phyloP scores from a whole-genome alignment of 768 basidiomycete genomes.

The Arthromyces matolae region DNA sequence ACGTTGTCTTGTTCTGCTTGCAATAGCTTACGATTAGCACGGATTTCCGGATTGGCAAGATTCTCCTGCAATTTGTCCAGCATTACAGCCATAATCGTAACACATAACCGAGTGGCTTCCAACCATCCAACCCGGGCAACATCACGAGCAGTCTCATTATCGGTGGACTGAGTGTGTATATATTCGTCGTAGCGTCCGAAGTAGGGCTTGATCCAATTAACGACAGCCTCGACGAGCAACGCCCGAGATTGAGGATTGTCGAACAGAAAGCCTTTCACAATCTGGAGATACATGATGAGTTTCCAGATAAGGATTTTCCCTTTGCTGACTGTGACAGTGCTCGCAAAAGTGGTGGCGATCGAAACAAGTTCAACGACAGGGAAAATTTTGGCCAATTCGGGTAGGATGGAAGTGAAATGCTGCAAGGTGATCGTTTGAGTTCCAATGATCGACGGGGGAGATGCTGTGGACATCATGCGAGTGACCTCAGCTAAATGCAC shows the following conservation, averaged over 20 bases:
- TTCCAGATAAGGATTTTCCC: conserved; percentile 93
- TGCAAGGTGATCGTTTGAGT: conserved; percentile 94
- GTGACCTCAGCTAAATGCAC: conserved; percentile 79
- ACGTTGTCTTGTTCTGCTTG: conserved; percentile 89
- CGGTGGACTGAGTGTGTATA: conserved; percentile 54
- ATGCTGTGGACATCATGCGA: conserved; percentile 78
- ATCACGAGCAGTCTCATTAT: conserved; percentile 65
- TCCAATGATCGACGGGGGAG: conserved; percentile 87
- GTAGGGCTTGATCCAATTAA: conserved; percentile 93
- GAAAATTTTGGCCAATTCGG: conserved; percentile 82
- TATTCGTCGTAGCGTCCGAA: conserved; percentile 91
- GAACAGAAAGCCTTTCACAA: conserved; percentile 86
- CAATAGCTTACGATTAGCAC: conserved; percentile 56
- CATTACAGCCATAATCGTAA: conserved; percentile 86
- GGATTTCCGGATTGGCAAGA: conserved; percentile 62
- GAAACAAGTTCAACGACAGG: conserved; percentile 80
- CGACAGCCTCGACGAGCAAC: conserved; percentile 79
- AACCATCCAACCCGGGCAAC: conserved; percentile 82
- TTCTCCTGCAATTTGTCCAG: conserved; percentile 85
- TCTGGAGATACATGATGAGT: conserved; percentile 88
- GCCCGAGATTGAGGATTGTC: conserved; percentile 77
- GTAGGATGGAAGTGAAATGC: conserved; percentile 89
- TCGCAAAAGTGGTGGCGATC: conserved; percentile 83
- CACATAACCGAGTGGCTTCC: conserved; percentile 85
- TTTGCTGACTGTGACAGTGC: conserved; percentile 70